Base-by-base conservation (phyloP, 2,329 filamentous ascomycete species). In the Colletotrichum sp. region DNA sequence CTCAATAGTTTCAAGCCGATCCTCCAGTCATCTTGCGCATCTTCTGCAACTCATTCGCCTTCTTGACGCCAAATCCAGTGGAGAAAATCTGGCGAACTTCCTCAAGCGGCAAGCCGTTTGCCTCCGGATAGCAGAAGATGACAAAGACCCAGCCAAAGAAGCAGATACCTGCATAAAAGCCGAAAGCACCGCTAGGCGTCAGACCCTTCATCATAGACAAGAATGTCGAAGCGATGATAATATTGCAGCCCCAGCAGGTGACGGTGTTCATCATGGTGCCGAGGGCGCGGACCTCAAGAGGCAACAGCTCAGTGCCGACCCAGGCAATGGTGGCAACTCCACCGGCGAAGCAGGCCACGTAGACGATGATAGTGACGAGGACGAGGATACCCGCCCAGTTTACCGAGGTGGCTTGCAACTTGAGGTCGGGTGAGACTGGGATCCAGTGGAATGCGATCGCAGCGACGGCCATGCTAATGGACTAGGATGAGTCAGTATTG, bases 71-170 rank as follows among this genome's bases (percentile, higher is more conserved):
- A 74, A 89, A 89, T 0, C 86, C 86, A 52, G 87, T 83, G 34
- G 85, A 79, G 77, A 91, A 91, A 7, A 90, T 84, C 69, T 88
- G 86, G 28, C 87, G 82, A n/a, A 91, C 86, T 63, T 89, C 88
- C 78, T 91, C 90, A 8, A 91, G 82, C 21, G 88, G 86, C 84
- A 91, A 87, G 8, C 89, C 89, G 78, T 90, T 89, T 3, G 89
- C 88, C 76, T 91, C 88, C 1, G 89, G 89, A 75, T 90, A 91
- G 77, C 83, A 89, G 81, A 89, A 86, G 71, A 87, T 84, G 34
- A 90, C 84, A 71, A 87, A 83, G 7, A 89, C 67, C 80, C 85
- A 88, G 16, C 88, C 88, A 34, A 87, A 78, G 73, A 87, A 84
- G 78, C 88, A 90, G 34, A 90, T 87, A 1, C 82, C 87, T 1